Conservation (phyloP, 805 yeast genomes). For the Millerago galiae region DNA sequence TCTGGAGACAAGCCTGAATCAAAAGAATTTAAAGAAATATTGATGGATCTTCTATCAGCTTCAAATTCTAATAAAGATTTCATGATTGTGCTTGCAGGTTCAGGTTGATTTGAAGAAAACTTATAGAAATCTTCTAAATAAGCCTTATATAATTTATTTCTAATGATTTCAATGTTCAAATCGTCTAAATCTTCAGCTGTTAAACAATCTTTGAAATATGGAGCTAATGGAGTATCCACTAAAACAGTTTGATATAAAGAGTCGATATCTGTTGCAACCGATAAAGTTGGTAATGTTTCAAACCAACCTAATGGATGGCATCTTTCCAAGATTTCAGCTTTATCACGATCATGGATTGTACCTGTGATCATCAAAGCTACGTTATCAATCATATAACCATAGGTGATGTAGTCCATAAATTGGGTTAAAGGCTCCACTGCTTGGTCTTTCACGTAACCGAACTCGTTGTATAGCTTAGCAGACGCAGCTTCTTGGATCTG, state of each 20-base stretch:
- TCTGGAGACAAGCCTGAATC: slow-evolving; percentile 73
- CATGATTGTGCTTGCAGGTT: slow-evolving; percentile 85
- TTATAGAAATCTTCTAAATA: slow-evolving; percentile 80
- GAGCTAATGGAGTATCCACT: slow-evolving; percentile 96
- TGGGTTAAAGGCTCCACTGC: slow-evolving; percentile 72
- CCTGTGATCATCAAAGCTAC: slow-evolving; percentile 96
- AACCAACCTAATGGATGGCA: slow-evolving; percentile 99
- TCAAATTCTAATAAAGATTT: slow-evolving; percentile 72
- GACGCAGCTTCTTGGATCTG: slow-evolving; percentile 77
- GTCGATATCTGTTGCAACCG: slow-evolving; percentile 92
- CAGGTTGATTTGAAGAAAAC: slow-evolving; percentile 56
- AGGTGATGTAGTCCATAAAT: slow-evolving; percentile 88
- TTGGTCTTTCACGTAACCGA: slow-evolving; percentile 78
- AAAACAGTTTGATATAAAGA: slow-evolving; percentile 88
- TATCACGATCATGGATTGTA: slow-evolving; percentile 90
- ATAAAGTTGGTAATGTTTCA: slow-evolving; percentile 90
- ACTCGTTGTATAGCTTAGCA: slow-evolving; percentile 71
- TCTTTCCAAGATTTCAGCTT: slow-evolving; percentile 77
- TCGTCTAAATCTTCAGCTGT: slow-evolving; percentile 88
- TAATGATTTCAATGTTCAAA: slow-evolving; percentile 87
- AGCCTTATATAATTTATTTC: slow-evolving; percentile 88
- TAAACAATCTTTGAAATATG: slow-evolving; percentile 87
- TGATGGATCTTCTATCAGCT: slow-evolving; percentile 92
- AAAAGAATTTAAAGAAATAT: slow-evolving; percentile 85
- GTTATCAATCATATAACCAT: slow-evolving; percentile 98